These are phyloP conservation scores for Lentinula novae-zelandiae DNA, from an alignment of 1,284 basidiomycete species.

Conservation along the genomic window DNA sequence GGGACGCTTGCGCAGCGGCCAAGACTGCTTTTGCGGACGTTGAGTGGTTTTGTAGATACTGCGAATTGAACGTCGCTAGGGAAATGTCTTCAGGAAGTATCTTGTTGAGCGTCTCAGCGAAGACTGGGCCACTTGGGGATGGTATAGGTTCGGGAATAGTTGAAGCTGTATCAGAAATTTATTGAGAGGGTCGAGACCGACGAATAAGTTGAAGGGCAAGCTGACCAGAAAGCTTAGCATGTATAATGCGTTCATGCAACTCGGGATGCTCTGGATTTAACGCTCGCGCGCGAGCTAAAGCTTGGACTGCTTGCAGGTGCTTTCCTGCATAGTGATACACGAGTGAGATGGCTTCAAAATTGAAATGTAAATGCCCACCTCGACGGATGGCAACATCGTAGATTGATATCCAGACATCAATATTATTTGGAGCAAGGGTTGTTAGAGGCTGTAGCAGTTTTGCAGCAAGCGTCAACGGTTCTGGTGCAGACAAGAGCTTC, in stretches of 20 bases:
- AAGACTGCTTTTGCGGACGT: slow-evolving; percentile 51
- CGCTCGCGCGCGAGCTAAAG: slow-evolving; percentile 57
- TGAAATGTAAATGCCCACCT: slow-evolving; percentile 38
- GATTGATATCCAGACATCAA: slow-evolving; percentile 71
- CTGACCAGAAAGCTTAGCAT: slow-evolving; percentile 59
- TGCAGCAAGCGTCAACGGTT: slow-evolving; percentile 76
- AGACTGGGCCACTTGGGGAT: slow-evolving; percentile 39
- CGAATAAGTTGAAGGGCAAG: background rate
- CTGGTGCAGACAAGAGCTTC: slow-evolving; percentile 60
- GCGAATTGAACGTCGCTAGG: slow-evolving; percentile 66
- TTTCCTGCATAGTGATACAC: slow-evolving; percentile 50
- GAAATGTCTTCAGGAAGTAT: slow-evolving; percentile 58
- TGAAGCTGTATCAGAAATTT: slow-evolving; percentile 30
- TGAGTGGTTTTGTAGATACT: slow-evolving; percentile 67
- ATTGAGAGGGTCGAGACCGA: slow-evolving; percentile 6
- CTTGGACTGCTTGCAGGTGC: slow-evolving; percentile 74
- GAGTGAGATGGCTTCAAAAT: background rate
- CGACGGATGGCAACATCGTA: slow-evolving; percentile 83
- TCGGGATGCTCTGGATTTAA: slow-evolving; percentile 61
- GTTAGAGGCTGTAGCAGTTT: slow-evolving; percentile 73
- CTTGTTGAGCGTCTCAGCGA: slow-evolving; percentile 42
- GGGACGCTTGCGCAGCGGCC: slow-evolving; percentile 53
- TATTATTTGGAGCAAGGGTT: slow-evolving; percentile 43
- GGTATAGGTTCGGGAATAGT: slow-evolving; percentile 37
- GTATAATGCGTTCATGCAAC: slow-evolving; percentile 68